Base-by-base conservation (phyloP, 352 stramenopile genomes). In the Pythium insidiosum region DNA sequence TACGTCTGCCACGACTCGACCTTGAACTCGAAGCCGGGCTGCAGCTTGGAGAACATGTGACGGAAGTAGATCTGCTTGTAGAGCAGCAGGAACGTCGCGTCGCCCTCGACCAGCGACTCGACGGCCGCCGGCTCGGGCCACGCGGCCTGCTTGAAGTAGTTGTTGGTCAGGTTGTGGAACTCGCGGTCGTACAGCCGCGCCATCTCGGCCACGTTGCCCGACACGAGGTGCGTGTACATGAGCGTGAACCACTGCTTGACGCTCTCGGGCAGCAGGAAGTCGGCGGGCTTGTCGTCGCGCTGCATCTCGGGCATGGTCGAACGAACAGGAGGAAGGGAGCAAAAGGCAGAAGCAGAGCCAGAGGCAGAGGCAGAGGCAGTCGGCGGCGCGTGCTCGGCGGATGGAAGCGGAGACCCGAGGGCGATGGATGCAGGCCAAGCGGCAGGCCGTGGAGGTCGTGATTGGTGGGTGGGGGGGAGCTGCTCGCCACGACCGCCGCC, bases 61-160 rank as follows among this genome's bases (percentile, higher is more conserved):
- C 94, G 90, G 52, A 97, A 96, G 54, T 96, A 97, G 53, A 98
- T 89, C 76, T 98, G 93, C 47, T 88, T 95, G 73, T 99, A 99
- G 36, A 98, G 68, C 23, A 95, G 55, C 41, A 98, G 59, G 73
- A 99, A 99, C 15, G 95, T 84, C 47, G 77, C 48, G 63, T 97
- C 75, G 45, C 73, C 65, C 55, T 94, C 71, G 60, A 94, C 77
- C 41, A 95, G 80, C 60, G 71, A 83, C 63, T 80, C 57, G 29
- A 88, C 56, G 25, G 79, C 84, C 51, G 89, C 85, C 25, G 91
- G 81, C 44, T 93, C 82, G 10, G 95, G 95, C 95, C 95, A 99
- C 45, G 88, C 73, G 24, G 73, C 77, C 66, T 95, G 88, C 66
- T 91, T 89, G 73, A 98, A 98, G 75, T 98, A 98, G 62, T 89